phyloP scores from a whole-genome alignment of 208 protist genomes.

The Phytomonas serpens region DNA sequence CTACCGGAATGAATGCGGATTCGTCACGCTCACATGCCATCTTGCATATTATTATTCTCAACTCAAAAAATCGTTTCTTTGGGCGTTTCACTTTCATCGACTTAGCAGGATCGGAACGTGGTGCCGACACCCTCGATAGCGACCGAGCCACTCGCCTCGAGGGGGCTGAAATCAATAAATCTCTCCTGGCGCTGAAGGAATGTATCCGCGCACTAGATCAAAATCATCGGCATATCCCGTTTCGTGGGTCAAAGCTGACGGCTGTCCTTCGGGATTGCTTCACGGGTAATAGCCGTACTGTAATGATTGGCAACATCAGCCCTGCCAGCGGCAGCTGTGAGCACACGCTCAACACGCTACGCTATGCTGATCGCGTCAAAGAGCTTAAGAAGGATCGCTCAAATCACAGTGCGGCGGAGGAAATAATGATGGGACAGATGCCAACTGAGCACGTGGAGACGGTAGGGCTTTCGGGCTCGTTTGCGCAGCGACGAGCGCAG shows the following conservation, averaged over 20 bases:
- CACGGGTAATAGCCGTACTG: slow-evolving; percentile 88
- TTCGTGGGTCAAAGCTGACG: slow-evolving; percentile 92
- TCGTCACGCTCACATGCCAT: slow-evolving; percentile 95
- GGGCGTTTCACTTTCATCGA: slow-evolving; percentile 90
- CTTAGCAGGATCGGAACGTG: slow-evolving; percentile 90
- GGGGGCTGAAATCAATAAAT: slow-evolving; percentile 89
- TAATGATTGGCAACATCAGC: slow-evolving; percentile 93
- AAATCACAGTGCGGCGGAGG: slow-evolving; percentile 60
- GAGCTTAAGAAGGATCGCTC: slow-evolving; percentile 90
- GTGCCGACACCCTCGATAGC: slow-evolving; percentile 62
- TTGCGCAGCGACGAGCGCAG: slow-evolving; percentile 75
- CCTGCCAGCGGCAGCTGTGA: slow-evolving; percentile 78
- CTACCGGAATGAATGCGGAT: slow-evolving; percentile 94
- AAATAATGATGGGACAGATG: slow-evolving; percentile 92
- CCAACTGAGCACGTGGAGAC: slow-evolving; percentile 82
- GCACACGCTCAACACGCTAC: slow-evolving; percentile 79
- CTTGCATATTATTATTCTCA: slow-evolving; percentile 73
- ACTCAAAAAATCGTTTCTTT: slow-evolving; percentile 87
- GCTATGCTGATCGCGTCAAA: slow-evolving; percentile 87
- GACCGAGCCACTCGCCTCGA: slow-evolving; percentile 79
- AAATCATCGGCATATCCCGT: slow-evolving; percentile 86
- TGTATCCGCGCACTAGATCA: slow-evolving; percentile 82
- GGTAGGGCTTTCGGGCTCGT: slow-evolving; percentile 57
- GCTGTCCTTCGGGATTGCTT: slow-evolving; percentile 86
- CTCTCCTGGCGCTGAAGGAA: slow-evolving; percentile 82